These are phyloP conservation scores for Vigna unguiculata DNA, from an alignment of 306 rosid genomes.

Conservation along the genomic window DNA sequence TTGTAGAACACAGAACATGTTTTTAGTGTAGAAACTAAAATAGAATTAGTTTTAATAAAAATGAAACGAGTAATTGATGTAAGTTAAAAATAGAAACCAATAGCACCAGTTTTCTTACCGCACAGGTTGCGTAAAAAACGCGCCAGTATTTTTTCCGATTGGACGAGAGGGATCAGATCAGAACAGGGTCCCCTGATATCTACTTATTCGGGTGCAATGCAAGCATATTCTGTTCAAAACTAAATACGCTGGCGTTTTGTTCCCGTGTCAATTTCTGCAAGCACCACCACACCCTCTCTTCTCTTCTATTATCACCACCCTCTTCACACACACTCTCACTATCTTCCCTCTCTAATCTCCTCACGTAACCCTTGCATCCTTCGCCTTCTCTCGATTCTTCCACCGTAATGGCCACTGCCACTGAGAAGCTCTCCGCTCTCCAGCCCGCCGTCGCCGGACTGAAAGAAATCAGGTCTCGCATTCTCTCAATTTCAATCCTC, in stretches of 20 bases:
- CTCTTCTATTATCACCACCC: neutral
- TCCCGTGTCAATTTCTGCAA: conserved; percentile 25
- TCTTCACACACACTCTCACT: conserved; percentile 26
- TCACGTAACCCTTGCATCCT: conserved; percentile 10
- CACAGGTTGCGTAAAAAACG: conserved; percentile 52
- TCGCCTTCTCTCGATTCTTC: conserved; percentile 42
- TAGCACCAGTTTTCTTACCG: conserved; percentile 14
- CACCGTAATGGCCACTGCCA: conserved; percentile 64
- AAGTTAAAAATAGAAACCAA: neutral
- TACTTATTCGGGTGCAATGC: conserved; percentile 16
- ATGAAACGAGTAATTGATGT: too few species aligned
- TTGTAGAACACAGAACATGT: neutral
- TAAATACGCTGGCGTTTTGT: neutral
- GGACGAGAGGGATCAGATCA: neutral
- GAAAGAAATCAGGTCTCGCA: conserved; percentile 75
- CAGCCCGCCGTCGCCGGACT: conserved; percentile 71
- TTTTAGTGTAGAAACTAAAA: too few species aligned
- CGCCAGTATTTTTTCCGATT: conserved; percentile 50
- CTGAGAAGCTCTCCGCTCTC: conserved; percentile 67
- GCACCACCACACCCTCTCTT: conserved; percentile 16
- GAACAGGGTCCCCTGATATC: conserved; percentile 7
- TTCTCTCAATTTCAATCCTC: neutral
- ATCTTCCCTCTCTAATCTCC: conserved; percentile 18
- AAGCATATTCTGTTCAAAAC: conserved; percentile 50
- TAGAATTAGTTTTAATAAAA: too few species aligned